Evolutionary conservation across 2,329 filamentous ascomycete genomes (phyloP), one percentile per base, ranked within the genome.

Genomic region (Sordariomycetes sp.): DNA sequence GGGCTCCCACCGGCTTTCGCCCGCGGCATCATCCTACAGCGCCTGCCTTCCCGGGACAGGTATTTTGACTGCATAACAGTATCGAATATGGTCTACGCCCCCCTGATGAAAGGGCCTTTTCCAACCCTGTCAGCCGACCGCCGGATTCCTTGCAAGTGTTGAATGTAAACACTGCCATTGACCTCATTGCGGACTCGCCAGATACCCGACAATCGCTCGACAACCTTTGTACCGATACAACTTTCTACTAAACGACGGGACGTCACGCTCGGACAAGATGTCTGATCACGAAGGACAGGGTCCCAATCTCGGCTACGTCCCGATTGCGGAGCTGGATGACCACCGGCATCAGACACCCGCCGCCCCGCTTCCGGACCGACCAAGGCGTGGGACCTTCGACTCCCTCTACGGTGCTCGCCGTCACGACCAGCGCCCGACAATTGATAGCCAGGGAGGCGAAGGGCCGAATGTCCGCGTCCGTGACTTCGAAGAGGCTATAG

Each of bases 401-500:
- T 89, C 86, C 57, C 74, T 88, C 4, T 81, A 85, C 60, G 79
- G 78, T 53, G 68, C 76, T 56, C 73, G 75, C 42, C 75, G 78
- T 59, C 63, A 76, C 61, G 68, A 73, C 28, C 65, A 72, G 15
- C 36, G 24, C 2, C 10, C 52, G 35, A 28, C n/a, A 10, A 42
- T 32, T 22, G 57, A 39, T 54, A 42, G 53, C 28, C 28, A 56
- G 62, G 70, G 72, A 32, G 64, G 66, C 56, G 64, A 55, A 15
- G 59, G 65, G n/a, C 64, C 69, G 55, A 67, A 69, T n/a, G 69
- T 79, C 35, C 69, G 72, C 28, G 78, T 88, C 45, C 82, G 89
- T 58, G 90, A 96, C 67, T 95, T 95, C 62, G 91, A 96, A 69
- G 84, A 94, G 63, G 90, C 89, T 15, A 77, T 96, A 36, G 74